Evolutionary conservation across 345 rosid species (phyloP).

Genomic region (Lepidium sativum): DNA sequence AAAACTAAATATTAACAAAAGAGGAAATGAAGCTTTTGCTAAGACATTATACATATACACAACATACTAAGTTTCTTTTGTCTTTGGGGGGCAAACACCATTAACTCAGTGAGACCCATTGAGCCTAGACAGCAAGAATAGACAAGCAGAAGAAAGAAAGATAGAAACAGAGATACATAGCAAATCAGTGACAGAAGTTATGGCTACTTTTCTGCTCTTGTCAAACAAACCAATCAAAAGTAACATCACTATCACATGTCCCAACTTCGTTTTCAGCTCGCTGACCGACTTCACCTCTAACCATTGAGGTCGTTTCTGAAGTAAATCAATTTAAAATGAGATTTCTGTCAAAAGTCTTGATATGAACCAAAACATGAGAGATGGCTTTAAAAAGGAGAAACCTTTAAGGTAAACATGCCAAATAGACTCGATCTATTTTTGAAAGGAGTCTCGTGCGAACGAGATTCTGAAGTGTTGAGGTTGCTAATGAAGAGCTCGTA

Average conservation of each 20-base stretch:
- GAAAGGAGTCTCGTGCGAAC: conserved; percentile 26
- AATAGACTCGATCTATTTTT: conserved; percentile 52
- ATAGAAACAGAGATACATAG: conserved; percentile 76
- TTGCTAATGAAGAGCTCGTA: conserved; percentile 84
- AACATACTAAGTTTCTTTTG: conserved; percentile 1
- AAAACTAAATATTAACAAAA: neutral
- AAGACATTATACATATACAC: conserved; percentile 1
- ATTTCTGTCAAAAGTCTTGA: too few species aligned
- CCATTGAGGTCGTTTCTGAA: conserved; percentile 82
- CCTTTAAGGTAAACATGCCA: conserved; percentile 71
- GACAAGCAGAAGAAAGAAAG: conserved; percentile 70
- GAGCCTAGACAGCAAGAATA: conserved; percentile 77
- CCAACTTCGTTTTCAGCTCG: conserved; percentile 78
- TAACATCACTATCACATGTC: conserved; percentile 96
- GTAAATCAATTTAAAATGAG: too few species aligned
- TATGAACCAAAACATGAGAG: neutral
- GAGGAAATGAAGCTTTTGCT: neutral
- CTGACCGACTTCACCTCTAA: conserved; percentile 68
- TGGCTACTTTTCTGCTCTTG: conserved; percentile 66
- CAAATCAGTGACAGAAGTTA: conserved; percentile 59
- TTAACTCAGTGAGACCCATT: conserved; percentile 25
- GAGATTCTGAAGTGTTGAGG: conserved; percentile 47
- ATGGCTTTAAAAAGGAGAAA: neutral
- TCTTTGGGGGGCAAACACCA: neutral
- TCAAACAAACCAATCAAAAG: conserved; percentile 82